Evolutionary conservation across 2,329 filamentous ascomycete species (phyloP).

Genomic region (Lachnellula cervina): DNA sequence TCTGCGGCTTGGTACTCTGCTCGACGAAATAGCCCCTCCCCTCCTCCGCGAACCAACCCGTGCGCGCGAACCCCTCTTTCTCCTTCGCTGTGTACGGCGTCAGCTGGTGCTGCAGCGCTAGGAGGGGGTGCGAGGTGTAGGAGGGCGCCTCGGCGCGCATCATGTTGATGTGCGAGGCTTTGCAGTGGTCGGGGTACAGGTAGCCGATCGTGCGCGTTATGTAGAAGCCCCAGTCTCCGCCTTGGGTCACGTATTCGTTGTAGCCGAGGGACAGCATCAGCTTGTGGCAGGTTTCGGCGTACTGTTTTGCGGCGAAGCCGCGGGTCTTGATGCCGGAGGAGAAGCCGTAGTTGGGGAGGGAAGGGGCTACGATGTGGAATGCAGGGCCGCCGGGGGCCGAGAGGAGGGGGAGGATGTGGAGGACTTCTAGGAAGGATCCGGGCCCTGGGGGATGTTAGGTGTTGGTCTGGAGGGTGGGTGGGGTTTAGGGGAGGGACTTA

Average conservation of each 20-base stretch:
- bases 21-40: constrained; percentile 51
- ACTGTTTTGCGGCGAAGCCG: constrained; percentile 55
- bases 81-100: constrained; percentile 50
- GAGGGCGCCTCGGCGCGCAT: constrained; percentile 44
- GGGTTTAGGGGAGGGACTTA: constrained; percentile 17
- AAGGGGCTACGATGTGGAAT: constrained; percentile 55
- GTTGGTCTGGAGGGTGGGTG: neutral
- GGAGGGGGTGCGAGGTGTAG: constrained; percentile 47
- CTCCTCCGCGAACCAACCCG: constrained; percentile 53
- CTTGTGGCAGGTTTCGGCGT: constrained; percentile 60
- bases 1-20: constrained; percentile 67
- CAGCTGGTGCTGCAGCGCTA: constrained; percentile 52
- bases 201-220: constrained; percentile 59
- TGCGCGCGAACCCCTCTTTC: constrained; percentile 40
- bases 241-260: constrained; percentile 55
- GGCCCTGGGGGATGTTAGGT: constrained; percentile 42
- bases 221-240: constrained; percentile 67
- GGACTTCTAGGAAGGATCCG: constrained; percentile 63
- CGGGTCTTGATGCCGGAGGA: constrained; percentile 38
- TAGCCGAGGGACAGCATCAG: constrained; percentile 67
- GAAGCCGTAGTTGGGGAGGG: constrained; percentile 51
- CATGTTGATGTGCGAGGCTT: constrained; percentile 60
- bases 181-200: constrained; percentile 51
- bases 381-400: constrained; percentile 35
- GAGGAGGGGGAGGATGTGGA: constrained; percentile 53